phyloP scores from a whole-genome alignment of 2,329 filamentous ascomycete species.

The Fusarium odoratissimum region DNA sequence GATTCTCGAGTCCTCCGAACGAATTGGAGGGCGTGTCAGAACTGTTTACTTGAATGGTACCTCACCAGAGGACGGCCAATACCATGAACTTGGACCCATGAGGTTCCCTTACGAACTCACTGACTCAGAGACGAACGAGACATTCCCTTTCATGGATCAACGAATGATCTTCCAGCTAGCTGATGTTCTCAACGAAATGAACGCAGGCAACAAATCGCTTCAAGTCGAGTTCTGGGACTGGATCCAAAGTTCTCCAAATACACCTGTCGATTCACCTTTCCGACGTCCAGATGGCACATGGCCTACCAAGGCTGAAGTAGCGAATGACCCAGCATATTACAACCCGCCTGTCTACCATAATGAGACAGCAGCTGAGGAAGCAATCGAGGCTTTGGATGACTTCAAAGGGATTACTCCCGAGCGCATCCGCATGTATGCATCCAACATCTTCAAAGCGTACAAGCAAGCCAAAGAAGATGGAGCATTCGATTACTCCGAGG shows the following conservation, averaged over 20 bases:
- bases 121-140: constrained; percentile 64
- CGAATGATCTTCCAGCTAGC: constrained; percentile 73
- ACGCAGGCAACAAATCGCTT: constrained; percentile 60
- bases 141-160: constrained; percentile 70
- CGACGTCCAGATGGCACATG: constrained; percentile 47
- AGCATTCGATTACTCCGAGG: constrained; percentile 47
- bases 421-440: constrained; percentile 37
- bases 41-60: constrained; percentile 57
- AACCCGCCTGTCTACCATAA: constrained; percentile 39
- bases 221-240: constrained; percentile 71
- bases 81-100: constrained; percentile 71
- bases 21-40: constrained; percentile 57
- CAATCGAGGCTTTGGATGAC: constrained; percentile 40
- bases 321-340: constrained; percentile 33
- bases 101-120: constrained; percentile 67
- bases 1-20: constrained; percentile 55
- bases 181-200: constrained; percentile 68
- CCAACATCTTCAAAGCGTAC: constrained; percentile 48
- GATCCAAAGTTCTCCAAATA: constrained; percentile 57
- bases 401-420: constrained; percentile 42
- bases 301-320: constrained; percentile 40
- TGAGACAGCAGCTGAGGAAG: constrained; percentile 40
- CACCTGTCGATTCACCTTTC: not conserved
- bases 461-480: constrained; percentile 46
- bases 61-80: constrained; percentile 33